Evolutionary conservation across 192 early-diverging fungal species (phyloP).

Genomic region (Phlyctochytrium arcticum): DNA sequence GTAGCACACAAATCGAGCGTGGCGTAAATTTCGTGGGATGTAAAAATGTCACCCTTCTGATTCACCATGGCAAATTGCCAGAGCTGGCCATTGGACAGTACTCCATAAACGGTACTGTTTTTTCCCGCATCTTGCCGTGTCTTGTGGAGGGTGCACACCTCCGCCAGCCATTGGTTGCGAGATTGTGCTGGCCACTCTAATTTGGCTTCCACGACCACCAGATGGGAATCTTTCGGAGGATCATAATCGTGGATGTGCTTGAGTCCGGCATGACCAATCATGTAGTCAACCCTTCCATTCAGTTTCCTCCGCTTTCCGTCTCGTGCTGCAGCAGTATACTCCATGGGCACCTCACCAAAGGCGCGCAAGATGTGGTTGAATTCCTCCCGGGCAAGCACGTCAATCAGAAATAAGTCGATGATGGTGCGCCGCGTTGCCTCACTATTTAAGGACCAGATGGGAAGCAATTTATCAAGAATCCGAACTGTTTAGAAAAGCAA

Average conservation of each 20-base stretch:
- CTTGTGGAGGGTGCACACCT: constrained; percentile 36
- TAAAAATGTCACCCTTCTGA: too few relatives aligned
- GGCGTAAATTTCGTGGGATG: too few relatives aligned
- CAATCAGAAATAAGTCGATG: not conserved
- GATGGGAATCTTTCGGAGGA: constrained; percentile 25
- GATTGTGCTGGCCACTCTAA: constrained; percentile 16
- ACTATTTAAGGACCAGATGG: too few relatives aligned
- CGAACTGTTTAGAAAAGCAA: too few relatives aligned
- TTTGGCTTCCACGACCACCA: constrained; percentile 34
- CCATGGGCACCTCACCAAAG: not conserved
- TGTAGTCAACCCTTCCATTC: constrained; percentile 29
- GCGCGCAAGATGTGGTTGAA: not conserved
- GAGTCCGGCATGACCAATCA: constrained; percentile 33
- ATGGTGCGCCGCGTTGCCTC: not conserved
- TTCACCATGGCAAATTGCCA: constrained; percentile 32
- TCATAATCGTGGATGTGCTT: constrained; percentile 28
- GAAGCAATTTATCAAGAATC: too few relatives aligned
- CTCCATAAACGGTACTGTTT: constrained; percentile 28
- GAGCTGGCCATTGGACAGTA: constrained; percentile 24
- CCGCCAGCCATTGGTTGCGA: constrained; percentile 34
- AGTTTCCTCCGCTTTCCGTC: too few relatives aligned
- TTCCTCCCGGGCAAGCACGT: not conserved
- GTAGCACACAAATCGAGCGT: too few relatives aligned
- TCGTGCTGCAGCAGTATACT: not conserved
- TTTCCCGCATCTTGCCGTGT: constrained; percentile 29